These are phyloP conservation scores for Pseudohalonectria lignicola DNA, from an alignment of 2,329 filamentous ascomycete genomes.

Conservation along the genomic window DNA sequence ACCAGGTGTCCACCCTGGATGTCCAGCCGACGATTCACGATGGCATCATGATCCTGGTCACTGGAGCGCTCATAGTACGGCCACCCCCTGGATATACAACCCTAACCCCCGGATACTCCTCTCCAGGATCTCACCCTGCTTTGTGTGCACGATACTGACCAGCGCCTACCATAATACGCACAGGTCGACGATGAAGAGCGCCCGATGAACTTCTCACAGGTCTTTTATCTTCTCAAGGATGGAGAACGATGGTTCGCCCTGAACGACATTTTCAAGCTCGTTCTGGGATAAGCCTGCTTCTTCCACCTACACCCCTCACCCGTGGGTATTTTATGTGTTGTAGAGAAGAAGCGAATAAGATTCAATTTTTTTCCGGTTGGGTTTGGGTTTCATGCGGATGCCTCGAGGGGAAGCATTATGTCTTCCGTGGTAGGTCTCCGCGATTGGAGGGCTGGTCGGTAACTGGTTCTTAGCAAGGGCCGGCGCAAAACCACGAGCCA, in stretches of 20 bases:
- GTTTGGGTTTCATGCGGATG: too few species aligned
- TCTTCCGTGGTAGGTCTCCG: too few species aligned
- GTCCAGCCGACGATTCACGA: constrained; percentile 65
- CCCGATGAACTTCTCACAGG: constrained; percentile 85
- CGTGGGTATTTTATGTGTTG: too few species aligned
- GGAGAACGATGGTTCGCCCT: constrained; percentile 62
- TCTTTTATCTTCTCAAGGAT: constrained; percentile 74
- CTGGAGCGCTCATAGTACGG: constrained; percentile 71
- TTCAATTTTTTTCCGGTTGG: too few species aligned
- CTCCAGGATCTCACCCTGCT: background rate
- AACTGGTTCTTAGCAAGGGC: too few species aligned
- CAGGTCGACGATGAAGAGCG: constrained; percentile 78
- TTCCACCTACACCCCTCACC: too few species aligned
- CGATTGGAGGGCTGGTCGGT: too few species aligned
- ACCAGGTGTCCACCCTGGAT: constrained; percentile 68
- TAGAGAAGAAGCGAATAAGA: too few species aligned
- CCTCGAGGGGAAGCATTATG: too few species aligned
- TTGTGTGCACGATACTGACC: background rate
- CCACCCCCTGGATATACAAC: constrained; percentile 1
- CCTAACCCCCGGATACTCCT: too few species aligned
- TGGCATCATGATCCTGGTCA: constrained; percentile 78
- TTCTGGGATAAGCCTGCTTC: constrained; percentile 46
- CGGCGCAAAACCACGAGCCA: too few species aligned
- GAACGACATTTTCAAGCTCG: constrained; percentile 92
- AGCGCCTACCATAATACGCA: background rate